Evolutionary conservation across 768 basidiomycete species (phyloP).

Genomic region (Kwoniella mangroviensis): DNA sequence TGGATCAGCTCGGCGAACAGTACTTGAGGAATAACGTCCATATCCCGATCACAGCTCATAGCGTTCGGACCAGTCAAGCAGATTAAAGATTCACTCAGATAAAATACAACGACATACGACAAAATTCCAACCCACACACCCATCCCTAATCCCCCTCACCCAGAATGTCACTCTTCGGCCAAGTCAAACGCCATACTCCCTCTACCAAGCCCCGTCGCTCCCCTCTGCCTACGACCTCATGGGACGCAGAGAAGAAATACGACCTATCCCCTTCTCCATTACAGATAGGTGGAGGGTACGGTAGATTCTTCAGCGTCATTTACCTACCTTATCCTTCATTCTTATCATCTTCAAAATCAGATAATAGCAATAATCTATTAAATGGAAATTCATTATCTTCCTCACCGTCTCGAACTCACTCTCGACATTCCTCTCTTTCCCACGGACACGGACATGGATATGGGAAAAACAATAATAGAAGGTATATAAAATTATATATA

Average conservation of each 20-base stretch:
- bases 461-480: neutral
- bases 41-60: no score
- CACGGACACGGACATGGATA: slow-evolving; percentile 9
- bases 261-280: slow-evolving; percentile 32
- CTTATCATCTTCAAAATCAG: slow-evolving; percentile 21
- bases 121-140: neutral
- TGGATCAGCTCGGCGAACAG: neutral
- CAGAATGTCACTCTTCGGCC: slow-evolving; percentile 57
- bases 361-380: slow-evolving; percentile 6
- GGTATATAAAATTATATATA: slow-evolving; percentile 48
- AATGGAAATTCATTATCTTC: slow-evolving; percentile 26
- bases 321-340: slow-evolving; percentile 50
- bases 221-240: slow-evolving; percentile 47
- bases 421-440: slow-evolving; percentile 7
- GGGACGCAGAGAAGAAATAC: slow-evolving; percentile 48
- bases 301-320: slow-evolving; percentile 45
- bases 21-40: no score
- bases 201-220: slow-evolving; percentile 40
- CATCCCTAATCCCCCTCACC: neutral
- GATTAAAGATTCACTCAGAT: neutral
- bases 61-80: no score
- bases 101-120: neutral
- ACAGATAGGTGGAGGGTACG: slow-evolving; percentile 17
- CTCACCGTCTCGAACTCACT: slow-evolving; percentile 8
- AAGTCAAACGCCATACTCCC: slow-evolving; percentile 54